Percentiles rank a stretch among this genome's conserved stretches.
These are phyloP conservation scores for Russula vinacea DNA, from an alignment of 768 basidiomycete species.

Conservation along the genomic window DNA sequence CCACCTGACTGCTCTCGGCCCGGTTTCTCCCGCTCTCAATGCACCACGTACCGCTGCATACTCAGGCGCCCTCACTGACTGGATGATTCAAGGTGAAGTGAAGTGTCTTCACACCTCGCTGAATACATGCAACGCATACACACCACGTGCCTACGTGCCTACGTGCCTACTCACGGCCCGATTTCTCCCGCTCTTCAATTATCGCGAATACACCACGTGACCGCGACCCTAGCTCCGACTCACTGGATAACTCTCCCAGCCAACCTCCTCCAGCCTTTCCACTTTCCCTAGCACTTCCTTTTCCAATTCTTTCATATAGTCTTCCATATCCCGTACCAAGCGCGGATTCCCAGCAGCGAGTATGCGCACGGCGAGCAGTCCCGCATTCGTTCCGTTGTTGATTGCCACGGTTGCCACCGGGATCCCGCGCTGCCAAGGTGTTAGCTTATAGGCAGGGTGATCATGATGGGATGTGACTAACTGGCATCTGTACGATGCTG, in stretches of 20 bases:
- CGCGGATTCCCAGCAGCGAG: constrained; percentile 69
- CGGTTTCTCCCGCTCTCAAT: neutral
- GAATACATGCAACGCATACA: too few relatives aligned
- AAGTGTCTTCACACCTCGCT: too few relatives aligned
- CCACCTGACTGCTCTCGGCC: neutral
- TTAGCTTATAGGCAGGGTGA: constrained; percentile 6
- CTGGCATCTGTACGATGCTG: constrained; percentile 99
- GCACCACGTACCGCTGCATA: neutral
- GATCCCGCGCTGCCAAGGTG: constrained; percentile 70
- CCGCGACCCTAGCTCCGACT: constrained; percentile 19
- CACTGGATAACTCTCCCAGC: constrained; percentile 82
- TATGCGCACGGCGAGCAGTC: constrained; percentile 87
- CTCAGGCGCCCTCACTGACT: too few relatives aligned
- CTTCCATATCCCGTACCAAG: constrained; percentile 64
- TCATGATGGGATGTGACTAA: constrained; percentile 42
- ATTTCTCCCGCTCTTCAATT: too few relatives aligned
- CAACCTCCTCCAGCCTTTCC: constrained; percentile 67
- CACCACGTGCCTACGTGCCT: too few relatives aligned
- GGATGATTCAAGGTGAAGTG: too few relatives aligned
- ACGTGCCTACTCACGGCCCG: too few relatives aligned
- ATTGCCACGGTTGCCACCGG: constrained; percentile 98
- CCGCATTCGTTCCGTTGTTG: constrained; percentile 93
- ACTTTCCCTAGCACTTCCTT: constrained; percentile 78
- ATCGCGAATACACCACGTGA: too few relatives aligned
- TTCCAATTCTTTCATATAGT: constrained; percentile 66